phyloP scores from a whole-genome alignment of 1,284 basidiomycete species.

The Apiotrichum veenhuisii region DNA sequence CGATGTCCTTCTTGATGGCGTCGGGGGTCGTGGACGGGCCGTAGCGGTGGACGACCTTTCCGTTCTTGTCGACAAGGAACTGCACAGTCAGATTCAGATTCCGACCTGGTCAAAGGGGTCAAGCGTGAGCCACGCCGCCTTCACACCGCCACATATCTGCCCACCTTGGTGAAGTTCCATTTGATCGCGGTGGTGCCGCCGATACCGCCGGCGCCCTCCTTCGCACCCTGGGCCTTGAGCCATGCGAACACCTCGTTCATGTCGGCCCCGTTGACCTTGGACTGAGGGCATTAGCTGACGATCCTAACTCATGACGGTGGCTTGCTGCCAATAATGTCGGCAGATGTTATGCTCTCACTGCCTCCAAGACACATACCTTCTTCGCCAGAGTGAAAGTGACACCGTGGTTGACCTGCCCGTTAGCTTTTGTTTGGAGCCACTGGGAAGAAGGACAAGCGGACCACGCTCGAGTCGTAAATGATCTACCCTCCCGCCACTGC shows the following conservation, averaged over 20 bases:
- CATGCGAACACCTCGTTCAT: constrained; percentile 77
- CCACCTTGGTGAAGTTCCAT: constrained; percentile 32
- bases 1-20: constrained; percentile 34
- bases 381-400: constrained; percentile 58
- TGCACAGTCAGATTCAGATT: background rate
- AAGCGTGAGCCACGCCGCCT: background rate
- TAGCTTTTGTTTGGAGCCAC: constrained; percentile 30
- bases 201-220: constrained; percentile 28
- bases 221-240: constrained; percentile 60
- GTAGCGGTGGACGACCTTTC: constrained; percentile 38
- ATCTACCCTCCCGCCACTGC: background rate
- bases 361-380: too few species aligned
- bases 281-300: constrained; percentile 36
- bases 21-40: constrained; percentile 37
- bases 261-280: constrained; percentile 81
- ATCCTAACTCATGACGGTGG: too few species aligned
- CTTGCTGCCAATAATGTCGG: too few species aligned
- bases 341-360: too few species aligned
- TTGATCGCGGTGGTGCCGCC: constrained; percentile 45
- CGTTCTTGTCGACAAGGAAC: constrained; percentile 36
- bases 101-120: background rate
- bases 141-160: background rate
- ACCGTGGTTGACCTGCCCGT: constrained; percentile 61
- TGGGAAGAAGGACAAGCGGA: background rate
- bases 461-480: background rate